Percentiles rank a stretch among this genome's conserved stretches.
Evolutionary conservation across 208 protist species (phyloP).

Genomic region (Trypanosomatidae sp.): DNA sequence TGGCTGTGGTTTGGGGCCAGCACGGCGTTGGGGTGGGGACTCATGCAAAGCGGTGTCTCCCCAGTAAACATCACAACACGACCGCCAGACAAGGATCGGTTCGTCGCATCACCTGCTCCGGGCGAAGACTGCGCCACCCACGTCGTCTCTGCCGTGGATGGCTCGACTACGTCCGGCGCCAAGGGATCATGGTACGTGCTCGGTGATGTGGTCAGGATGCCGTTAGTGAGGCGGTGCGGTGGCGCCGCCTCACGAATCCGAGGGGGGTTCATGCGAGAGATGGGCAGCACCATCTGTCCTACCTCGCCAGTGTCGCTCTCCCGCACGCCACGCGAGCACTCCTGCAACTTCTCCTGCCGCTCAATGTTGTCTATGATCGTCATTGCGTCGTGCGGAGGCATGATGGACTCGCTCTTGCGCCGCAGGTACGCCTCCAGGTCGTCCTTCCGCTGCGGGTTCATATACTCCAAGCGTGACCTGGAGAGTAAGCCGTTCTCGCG

Average conservation of each 20-base stretch:
- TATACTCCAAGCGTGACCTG: conserved; percentile 41
- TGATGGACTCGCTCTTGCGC: conserved; percentile 22
- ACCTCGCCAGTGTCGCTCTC: background rate
- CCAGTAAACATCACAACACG: conserved; percentile 17
- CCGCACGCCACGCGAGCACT: background rate
- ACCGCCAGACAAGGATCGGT: background rate
- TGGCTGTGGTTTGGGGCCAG: conserved; percentile 11
- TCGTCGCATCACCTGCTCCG: background rate
- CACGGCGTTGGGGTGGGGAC: background rate
- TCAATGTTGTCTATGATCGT: conserved; percentile 20
- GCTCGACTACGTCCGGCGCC: background rate
- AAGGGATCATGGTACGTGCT: background rate
- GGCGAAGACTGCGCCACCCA: background rate
- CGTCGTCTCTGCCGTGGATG: background rate
- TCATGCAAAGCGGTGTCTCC: background rate
- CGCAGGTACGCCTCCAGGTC: conserved; percentile 67
- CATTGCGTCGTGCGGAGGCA: conserved; percentile 23
- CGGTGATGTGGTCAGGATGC: background rate
- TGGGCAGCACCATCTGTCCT: conserved; percentile 8
- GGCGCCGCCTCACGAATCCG: background rate
- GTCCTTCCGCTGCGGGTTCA: conserved; percentile 55
- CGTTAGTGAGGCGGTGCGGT: background rate
- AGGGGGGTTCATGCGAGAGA: conserved; percentile 11
- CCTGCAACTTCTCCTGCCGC: conserved; percentile 19
- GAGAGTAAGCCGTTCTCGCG: conserved; percentile 50